These are phyloP conservation scores for Ananas comosus DNA, from an alignment of 176 grass and related monocot species.

Conservation along the genomic window DNA sequence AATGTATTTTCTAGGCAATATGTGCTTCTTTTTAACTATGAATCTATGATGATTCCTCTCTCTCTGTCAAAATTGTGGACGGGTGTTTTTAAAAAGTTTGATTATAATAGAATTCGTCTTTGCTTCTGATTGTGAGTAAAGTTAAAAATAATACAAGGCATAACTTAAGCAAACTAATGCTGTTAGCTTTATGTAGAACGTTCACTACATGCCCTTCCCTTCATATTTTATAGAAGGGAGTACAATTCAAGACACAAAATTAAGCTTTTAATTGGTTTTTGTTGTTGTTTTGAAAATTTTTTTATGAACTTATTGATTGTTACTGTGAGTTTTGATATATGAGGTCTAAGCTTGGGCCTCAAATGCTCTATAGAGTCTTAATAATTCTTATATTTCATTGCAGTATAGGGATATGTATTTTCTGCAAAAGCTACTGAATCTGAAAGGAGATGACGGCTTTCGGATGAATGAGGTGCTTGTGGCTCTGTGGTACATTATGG, in stretches of 20 bases:
- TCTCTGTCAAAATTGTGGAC: neutral
- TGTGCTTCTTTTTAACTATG: neutral
- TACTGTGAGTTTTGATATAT: neutral
- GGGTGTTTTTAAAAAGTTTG: neutral
- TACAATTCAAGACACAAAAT: too few relatives aligned
- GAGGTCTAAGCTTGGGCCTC: neutral
- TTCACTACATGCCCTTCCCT: too few relatives aligned
- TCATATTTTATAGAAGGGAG: too few relatives aligned
- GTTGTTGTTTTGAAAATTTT: too few relatives aligned
- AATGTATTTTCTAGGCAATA: neutral
- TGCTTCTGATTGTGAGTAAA: neutral
- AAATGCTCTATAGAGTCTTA: neutral
- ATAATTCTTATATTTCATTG: slow-evolving; percentile 16
- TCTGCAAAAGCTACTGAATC: slow-evolving; percentile 65
- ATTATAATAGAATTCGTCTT: neutral
- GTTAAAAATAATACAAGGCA: too few relatives aligned
- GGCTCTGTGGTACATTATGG: slow-evolving; percentile 85
- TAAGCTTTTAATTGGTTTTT: too few relatives aligned
- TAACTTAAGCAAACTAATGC: too few relatives aligned
- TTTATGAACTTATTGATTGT: neutral
- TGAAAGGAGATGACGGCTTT: slow-evolving; percentile 78
- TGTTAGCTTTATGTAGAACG: too few relatives aligned
- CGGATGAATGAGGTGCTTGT: slow-evolving; percentile 80
- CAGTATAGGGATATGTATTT: slow-evolving; percentile 87
- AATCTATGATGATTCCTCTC: neutral